Evolutionary conservation across 805 yeast genomes (phyloP).

Genomic region (Candida mattraensis): DNA sequence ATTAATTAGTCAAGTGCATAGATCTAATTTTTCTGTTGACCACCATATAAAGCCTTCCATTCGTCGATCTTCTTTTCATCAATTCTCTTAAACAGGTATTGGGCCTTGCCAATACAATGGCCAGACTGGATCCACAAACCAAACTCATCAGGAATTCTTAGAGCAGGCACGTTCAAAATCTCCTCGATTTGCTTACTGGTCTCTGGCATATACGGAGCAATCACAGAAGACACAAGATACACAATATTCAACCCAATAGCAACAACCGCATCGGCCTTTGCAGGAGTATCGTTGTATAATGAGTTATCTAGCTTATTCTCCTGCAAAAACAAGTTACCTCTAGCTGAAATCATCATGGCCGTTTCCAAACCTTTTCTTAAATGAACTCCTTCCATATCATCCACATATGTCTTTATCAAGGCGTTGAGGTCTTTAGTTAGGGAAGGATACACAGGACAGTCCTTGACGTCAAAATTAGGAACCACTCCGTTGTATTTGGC

Average conservation of each 20-base stretch:
- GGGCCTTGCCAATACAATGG: constrained; percentile 87
- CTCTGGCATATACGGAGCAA: constrained; percentile 90
- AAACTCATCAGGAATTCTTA: constrained; percentile 76
- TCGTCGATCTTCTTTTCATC: constrained; percentile 84
- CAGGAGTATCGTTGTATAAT: constrained; percentile 72
- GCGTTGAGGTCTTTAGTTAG: constrained; percentile 58
- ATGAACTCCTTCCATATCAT: constrained; percentile 74
- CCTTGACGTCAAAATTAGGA: constrained; percentile 57
- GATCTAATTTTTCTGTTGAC: constrained; percentile 46
- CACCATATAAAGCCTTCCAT: constrained; percentile 88
- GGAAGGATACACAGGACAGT: constrained; percentile 47
- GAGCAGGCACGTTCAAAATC: constrained; percentile 79
- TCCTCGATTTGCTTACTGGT: constrained; percentile 66
- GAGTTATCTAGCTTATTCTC: constrained; percentile 93
- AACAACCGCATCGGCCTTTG: constrained; percentile 85
- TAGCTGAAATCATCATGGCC: constrained; percentile 87
- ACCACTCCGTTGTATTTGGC: constrained; percentile 92
- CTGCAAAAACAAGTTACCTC: constrained; percentile 95
- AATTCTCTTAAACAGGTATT: constrained; percentile 87
- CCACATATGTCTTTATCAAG: constrained; percentile 60
- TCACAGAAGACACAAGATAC: constrained; percentile 78
- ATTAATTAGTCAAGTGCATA: too few species aligned
- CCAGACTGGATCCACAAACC: constrained; percentile 69
- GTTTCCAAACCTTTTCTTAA: constrained; percentile 87
- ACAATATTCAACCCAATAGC: constrained; percentile 88